Evolutionary conservation across 352 stramenopile genomes (phyloP).

Genomic region (Pythium dissimile): DNA sequence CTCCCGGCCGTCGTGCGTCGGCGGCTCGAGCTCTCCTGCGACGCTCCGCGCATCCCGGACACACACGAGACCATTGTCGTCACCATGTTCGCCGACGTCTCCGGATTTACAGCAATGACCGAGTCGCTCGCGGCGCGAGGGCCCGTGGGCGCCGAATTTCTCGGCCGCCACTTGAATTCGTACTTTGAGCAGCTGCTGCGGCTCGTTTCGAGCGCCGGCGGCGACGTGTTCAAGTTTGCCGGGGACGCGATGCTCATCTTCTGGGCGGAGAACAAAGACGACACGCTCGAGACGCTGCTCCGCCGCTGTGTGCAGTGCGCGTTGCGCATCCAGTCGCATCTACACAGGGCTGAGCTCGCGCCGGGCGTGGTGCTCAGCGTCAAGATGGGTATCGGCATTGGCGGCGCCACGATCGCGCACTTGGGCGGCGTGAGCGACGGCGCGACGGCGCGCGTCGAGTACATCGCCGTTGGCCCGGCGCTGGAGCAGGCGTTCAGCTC

Average conservation of each 20-base stretch:
- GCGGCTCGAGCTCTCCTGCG: constrained; percentile 57
- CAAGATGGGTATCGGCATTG: constrained; percentile 93
- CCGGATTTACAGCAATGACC: constrained; percentile 92
- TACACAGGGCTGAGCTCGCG: constrained; percentile 84
- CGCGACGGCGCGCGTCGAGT: constrained; percentile 83
- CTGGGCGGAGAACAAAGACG: constrained; percentile 89
- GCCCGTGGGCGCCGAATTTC: constrained; percentile 84
- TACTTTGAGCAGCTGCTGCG: constrained; percentile 88
- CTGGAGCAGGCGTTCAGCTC: constrained; percentile 88
- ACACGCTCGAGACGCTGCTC: constrained; percentile 80
- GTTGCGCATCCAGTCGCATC: constrained; percentile 85
- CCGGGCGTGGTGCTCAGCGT: constrained; percentile 88
- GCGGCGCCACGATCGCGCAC: constrained; percentile 83
- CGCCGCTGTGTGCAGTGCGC: constrained; percentile 87
- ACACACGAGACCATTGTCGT: constrained; percentile 80
- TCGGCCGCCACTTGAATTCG: constrained; percentile 92
- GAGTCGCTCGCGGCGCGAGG: constrained; percentile 87
- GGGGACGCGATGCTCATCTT: constrained; percentile 95
- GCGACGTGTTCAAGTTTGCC: constrained; percentile 94
- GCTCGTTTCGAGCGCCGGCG: constrained; percentile 72
- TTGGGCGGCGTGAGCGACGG: constrained; percentile 87
- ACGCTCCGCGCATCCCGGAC: constrained; percentile 50
- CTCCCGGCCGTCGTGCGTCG: constrained; percentile 75
- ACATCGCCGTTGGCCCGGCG: constrained; percentile 88
- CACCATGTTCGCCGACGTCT: constrained; percentile 93